Evolutionary conservation across 192 early-diverging fungal species (phyloP), one percentile per base, ranked within the genome.

Genomic region (Coemansia pectinata): DNA sequence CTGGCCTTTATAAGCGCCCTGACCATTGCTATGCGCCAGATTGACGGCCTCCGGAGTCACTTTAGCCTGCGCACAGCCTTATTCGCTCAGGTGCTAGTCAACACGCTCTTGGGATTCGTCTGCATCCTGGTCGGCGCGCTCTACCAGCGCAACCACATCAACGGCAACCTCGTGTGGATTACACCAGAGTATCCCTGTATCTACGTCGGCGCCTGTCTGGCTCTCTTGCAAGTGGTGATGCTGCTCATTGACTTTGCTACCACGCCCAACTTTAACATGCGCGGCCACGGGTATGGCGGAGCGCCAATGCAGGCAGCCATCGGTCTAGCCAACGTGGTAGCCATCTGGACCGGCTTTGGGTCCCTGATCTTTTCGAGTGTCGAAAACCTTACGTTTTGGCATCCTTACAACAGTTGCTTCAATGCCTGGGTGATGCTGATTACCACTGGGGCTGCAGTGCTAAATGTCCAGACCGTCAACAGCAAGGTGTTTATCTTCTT

Each of bases 281-380:
- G 82, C 45, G 82, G 82, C 21, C 68, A 76, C 33, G 82, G 82
- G 2, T 73, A 47, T 15, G 77, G 77, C 42, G 67, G 73, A 23
- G 47, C 50, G 2, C 47, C 80, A 3, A 84, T 84, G 82, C 82
- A 84, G 62, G 47, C 66, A 3, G 77, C 82, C 1, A 77, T 79
- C 11, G 74, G 68, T 4, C 65, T 84, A 33, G 67, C 82, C 19
- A 79, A 79, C 65, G 21, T 79, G 11, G 82, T 84, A n/a, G 72
- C 78, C 27, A 79, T 84, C 59, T 84, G 82, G 82, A 71, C 82
- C 2, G 82, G 82, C 14, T 79, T 84, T 67, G 82, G 82, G 14
- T 72, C 70, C 36, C 59, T 84, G 63, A 63, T 84, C 23, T 84
- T 76, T 27, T 76, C 70, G 5, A 71, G 42, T 47, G 82, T 84